Conservation (phyloP, 768 basidiomycete genomes). For the Kockovaella imperatae region DNA sequence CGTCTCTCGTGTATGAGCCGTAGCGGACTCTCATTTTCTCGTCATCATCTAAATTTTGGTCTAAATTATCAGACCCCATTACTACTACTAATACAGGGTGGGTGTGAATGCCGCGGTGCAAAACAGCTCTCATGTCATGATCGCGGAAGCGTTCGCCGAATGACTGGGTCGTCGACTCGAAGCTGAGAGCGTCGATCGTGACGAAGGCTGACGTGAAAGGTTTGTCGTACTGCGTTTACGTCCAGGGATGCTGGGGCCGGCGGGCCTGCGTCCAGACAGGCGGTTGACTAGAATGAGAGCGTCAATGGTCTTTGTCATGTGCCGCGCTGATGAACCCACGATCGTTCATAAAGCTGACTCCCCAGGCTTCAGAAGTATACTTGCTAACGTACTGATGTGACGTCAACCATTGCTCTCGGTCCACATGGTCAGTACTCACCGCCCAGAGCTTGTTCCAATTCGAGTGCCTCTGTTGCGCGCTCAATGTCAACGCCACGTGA, state of each 20-base stretch:
- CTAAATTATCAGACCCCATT: too few species aligned
- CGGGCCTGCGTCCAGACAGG: constrained; percentile 23
- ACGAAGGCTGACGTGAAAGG: too few species aligned
- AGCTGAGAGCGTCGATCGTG: too few species aligned
- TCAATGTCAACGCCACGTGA: constrained; percentile 87
- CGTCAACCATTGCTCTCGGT: not conserved
- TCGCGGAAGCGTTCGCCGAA: too few species aligned
- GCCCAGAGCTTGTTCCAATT: constrained; percentile 94
- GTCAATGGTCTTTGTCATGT: not conserved
- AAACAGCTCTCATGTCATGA: too few species aligned
- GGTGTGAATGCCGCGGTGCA: too few species aligned
- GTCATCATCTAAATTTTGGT: too few species aligned
- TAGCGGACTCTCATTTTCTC: too few species aligned
- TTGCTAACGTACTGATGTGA: constrained; percentile 40
- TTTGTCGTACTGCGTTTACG: constrained; percentile 8
- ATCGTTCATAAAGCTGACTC: constrained; percentile 42
- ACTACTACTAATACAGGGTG: too few species aligned
- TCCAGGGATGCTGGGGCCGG: constrained; percentile 22
- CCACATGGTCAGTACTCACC: constrained; percentile 39
- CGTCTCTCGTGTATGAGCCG: too few species aligned
- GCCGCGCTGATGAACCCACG: constrained; percentile 20
- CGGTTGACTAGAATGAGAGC: constrained; percentile 19
- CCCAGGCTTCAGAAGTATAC: constrained; percentile 45
- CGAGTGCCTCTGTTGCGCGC: constrained; percentile 67
- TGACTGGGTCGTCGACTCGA: too few species aligned